phyloP scores from a whole-genome alignment of 257 asterid genomes.

The Echites panduratus region DNA sequence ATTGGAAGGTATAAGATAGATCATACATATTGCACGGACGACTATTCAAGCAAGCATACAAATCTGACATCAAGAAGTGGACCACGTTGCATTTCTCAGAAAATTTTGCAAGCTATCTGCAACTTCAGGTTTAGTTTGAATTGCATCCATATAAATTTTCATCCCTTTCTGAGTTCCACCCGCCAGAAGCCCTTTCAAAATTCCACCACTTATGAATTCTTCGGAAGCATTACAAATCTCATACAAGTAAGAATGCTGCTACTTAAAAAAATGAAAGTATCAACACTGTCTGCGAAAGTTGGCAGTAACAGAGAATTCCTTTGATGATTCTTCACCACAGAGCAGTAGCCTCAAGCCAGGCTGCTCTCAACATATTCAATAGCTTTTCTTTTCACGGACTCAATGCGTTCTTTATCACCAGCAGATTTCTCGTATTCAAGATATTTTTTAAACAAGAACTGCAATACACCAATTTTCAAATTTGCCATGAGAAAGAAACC shows the following conservation, averaged over 20 bases:
- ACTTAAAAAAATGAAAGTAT: background rate
- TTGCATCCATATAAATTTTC: background rate
- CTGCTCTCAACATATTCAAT: conserved; percentile 67
- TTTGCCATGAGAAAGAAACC: background rate
- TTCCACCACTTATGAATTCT: background rate
- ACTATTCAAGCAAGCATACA: background rate
- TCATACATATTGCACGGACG: background rate
- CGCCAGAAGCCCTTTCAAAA: too few species aligned
- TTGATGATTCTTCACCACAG: background rate
- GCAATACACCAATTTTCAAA: conserved; percentile 21
- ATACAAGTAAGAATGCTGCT: too few species aligned
- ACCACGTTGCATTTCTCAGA: background rate
- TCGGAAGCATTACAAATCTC: background rate
- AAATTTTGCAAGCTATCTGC: background rate
- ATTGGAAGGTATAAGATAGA: background rate
- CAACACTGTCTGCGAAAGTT: background rate
- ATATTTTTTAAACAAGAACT: conserved; percentile 86
- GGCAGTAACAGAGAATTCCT: background rate
- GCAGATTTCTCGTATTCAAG: conserved; percentile 60
- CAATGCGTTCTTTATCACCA: conserved; percentile 60
- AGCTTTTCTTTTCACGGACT: conserved; percentile 71
- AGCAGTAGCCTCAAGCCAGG: conserved; percentile 30
- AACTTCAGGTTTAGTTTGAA: background rate
- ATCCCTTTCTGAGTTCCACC: background rate
- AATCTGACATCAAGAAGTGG: background rate